phyloP scores from a whole-genome alignment of 1,284 basidiomycete species.

The Laetiporus sulphureus region DNA sequence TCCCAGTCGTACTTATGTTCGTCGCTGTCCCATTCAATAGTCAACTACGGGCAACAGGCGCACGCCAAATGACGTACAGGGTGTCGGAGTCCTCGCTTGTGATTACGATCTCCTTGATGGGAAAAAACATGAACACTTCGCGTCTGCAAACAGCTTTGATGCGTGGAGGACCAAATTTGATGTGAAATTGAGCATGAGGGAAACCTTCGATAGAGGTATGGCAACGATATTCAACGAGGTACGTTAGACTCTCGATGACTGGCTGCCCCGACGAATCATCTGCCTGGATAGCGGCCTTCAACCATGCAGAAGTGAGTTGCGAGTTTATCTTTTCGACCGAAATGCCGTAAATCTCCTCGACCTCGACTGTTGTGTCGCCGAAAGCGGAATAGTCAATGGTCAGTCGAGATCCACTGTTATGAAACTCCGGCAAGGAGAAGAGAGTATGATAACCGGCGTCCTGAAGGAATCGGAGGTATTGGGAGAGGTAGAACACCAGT shows the following conservation, averaged over 20 bases:
- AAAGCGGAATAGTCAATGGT: constrained; percentile 21
- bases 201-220: too few relatives aligned
- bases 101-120: constrained; percentile 23
- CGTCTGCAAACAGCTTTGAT: constrained; percentile 25
- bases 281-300: constrained; percentile 23
- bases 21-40: neutral
- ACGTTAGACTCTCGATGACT: constrained; percentile 12
- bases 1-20: constrained; percentile 17
- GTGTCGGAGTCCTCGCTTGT: too few relatives aligned
- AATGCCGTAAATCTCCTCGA: constrained; percentile 20
- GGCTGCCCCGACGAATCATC: constrained; percentile 6
- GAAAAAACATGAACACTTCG: constrained; percentile 27
- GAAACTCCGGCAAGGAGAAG: constrained; percentile 26
- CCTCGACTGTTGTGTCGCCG: constrained; percentile 2
- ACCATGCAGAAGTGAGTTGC: constrained; percentile 24
- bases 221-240: constrained; percentile 25
- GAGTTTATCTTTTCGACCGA: constrained; percentile 24
- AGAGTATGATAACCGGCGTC: constrained; percentile 24
- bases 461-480: constrained; percentile 19
- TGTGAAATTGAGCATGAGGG: constrained; percentile 20
- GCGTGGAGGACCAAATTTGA: constrained; percentile 23
- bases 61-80: too few relatives aligned
- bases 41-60: too few relatives aligned
- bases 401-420: constrained; percentile 13
- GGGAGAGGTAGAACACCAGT: constrained; percentile 15